Evolutionary conservation across 768 basidiomycete species (phyloP), one percentile per base, ranked within the genome.

Genomic region (Clavaria fumosa): DNA sequence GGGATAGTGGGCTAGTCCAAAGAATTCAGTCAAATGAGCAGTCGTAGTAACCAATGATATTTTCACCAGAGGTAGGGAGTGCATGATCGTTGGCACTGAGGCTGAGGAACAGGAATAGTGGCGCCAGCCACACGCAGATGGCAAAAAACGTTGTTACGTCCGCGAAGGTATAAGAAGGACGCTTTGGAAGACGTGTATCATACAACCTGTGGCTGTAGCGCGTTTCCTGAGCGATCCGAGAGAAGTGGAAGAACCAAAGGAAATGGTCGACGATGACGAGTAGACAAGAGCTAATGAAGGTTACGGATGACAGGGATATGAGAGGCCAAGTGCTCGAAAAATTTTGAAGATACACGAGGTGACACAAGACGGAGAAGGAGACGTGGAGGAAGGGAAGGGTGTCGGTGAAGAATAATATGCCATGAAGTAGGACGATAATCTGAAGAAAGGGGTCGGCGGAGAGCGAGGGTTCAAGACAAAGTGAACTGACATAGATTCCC

Each of bases 11-110:
- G 14, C n/a, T n/a, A 9, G 2, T 15, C 20, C 7, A 31, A 19
- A 20, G 3, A 11, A 20, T 15, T 28, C 17, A 31, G 7, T 7
- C 11, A 21, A 21, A 2, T n/a, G 31, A 4, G 22, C 17, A 14
- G 18, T 21, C 4, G 23, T 17, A 34, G 31, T 34, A 24, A 33
- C n/a, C 22, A 31, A 17, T 14, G 31, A 42, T 46, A 52, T 42
- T 50, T 72, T 75, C 63, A 20, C 69, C 53, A n/a, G 76, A 69
- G 17, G 66, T 65, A 4, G 95, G 95, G 11, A 97, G 67, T 2
- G 91, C 86, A 50, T 97, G 88, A 53, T 99, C 95, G 45, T 96
- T 97, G 11, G 95, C 93, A 44, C 86, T 91, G 37, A 99, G 63
- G 51, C 89, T 93, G 41, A 99, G 62, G 66, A 99, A 99, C 22